Base-by-base conservation (phyloP, 2,329 filamentous ascomycete species). In the Aspergillus tamarii region DNA sequence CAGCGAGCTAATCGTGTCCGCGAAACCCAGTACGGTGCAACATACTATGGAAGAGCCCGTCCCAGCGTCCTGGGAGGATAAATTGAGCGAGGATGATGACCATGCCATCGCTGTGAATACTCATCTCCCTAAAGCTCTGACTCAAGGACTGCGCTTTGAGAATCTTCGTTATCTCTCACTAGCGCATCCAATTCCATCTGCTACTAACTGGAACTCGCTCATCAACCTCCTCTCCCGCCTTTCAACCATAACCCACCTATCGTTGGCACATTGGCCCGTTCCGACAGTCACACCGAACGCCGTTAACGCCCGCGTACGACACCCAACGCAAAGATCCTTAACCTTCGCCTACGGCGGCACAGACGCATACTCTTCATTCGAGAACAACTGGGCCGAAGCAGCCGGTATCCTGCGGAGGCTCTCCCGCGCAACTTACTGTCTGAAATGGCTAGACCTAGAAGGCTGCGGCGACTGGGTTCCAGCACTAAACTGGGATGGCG, bases 381-480 rank as follows among this genome's bases (percentile, higher is more conserved):
- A 88, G 61, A 78, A 84, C 59, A 83, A 88, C 71, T 84, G 83
- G 79, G 80, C 82, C 43, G 86, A 88, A 72, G 83, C 86, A 1
- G 81, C 84, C 1, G 82, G 82, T 21, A 82, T 89, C 23, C 77
- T 89, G 1, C 83, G 85, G 7, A 83, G 83, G 28, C 77, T 89
- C 1, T 86, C 84, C 30, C 77, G 81, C 53, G 81, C 82, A 50
- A 85, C 86, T 0, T 85, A 88, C 67, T 86, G 85, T 52, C 77
- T 89, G 3, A 82, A 84, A 68, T 89, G 86, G 85, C 80, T 89
- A 2, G 87, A 89, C 68, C 76, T 89, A 1, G 85, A 88, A 71
- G 87, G 87, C 10, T 89, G 87, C 69, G 74, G 73, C 3, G 76
- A 80, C 26, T 89, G 87, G 87, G 70, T 84, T 36, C 77, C 79